These are phyloP conservation scores for Microdochium nivale DNA, from an alignment of 2,329 filamentous ascomycete genomes.

Conservation along the genomic window DNA sequence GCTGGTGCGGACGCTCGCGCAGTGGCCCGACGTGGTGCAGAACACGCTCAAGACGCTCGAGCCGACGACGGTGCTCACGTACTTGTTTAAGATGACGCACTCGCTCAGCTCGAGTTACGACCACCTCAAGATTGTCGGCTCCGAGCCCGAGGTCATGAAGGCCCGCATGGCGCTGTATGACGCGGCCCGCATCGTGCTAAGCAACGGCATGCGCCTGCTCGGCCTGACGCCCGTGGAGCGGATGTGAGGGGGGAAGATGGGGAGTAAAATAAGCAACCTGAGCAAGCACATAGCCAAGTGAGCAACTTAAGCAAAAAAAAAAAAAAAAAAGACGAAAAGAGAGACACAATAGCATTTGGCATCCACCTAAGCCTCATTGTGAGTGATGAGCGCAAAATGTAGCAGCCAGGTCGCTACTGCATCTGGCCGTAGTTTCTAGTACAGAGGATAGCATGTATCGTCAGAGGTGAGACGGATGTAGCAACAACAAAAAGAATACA, in stretches of 20 bases:
- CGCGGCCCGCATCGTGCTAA: conserved; percentile 63
- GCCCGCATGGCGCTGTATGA: conserved; percentile 74
- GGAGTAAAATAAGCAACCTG: too few relatives aligned
- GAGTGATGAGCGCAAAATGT: too few relatives aligned
- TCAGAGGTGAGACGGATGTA: too few relatives aligned
- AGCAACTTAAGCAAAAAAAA: too few relatives aligned
- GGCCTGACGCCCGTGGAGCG: conserved; percentile 71
- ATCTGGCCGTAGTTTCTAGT: too few relatives aligned
- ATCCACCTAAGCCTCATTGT: too few relatives aligned
- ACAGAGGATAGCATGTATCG: too few relatives aligned
- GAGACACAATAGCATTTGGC: too few relatives aligned
- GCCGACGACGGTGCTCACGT: conserved; percentile 54
- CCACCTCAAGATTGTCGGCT: conserved; percentile 72
- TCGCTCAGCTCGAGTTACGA: conserved; percentile 73
- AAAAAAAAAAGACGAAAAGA: conserved; percentile 13
- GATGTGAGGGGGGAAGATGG: conserved; percentile 4
- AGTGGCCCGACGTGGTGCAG: conserved; percentile 77
- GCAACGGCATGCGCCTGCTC: conserved; percentile 76
- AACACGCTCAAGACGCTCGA: conserved; percentile 82
- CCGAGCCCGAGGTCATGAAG: conserved; percentile 60
- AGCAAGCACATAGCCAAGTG: too few relatives aligned
- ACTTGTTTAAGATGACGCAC: conserved; percentile 66
- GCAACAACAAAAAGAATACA: too few relatives aligned
- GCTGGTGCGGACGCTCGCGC: conserved; percentile 63
- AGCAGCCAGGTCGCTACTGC: too few relatives aligned